A percentile compares a stretch with the other conserved stretches of the same genome.
Evolutionary conservation across 2,329 filamentous ascomycete genomes (phyloP).

Genomic region (Zopfia rhizophila): DNA sequence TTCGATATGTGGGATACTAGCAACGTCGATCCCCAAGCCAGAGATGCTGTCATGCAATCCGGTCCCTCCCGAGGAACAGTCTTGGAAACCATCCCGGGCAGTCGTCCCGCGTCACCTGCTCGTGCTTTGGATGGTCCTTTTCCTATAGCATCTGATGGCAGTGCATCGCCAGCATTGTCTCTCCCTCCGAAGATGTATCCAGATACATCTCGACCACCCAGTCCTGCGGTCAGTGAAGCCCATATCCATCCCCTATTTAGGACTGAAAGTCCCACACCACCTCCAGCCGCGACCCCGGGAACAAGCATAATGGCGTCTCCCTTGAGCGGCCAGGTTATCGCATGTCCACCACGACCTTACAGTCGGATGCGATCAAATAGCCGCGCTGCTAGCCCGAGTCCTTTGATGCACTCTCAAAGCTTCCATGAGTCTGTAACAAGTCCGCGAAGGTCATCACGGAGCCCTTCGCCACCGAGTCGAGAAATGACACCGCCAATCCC

Average conservation of each 20-base stretch:
- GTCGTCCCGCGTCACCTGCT: conserved; percentile 72
- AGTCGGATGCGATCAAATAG: conserved; percentile 51
- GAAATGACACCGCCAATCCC: conserved; percentile 55
- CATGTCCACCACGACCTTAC: conserved; percentile 46
- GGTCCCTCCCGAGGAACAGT: conserved; percentile 58
- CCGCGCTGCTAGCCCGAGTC: conserved; percentile 33
- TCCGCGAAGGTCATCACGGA: conserved; percentile 33
- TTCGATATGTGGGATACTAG: conserved; percentile 83
- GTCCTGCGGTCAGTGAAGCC: conserved; percentile 64
- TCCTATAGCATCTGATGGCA: conserved; percentile 24
- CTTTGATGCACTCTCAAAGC: conserved; percentile 36
- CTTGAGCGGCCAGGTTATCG: conserved; percentile 71
- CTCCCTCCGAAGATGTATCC: conserved; percentile 46
- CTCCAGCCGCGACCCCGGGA: conserved; percentile 72
- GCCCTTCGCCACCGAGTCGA: conserved; percentile 47
- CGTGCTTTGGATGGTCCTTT: conserved; percentile 66
- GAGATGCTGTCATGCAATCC: conserved; percentile 57
- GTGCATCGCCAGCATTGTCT: conserved; percentile 39
- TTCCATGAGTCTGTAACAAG: conserved; percentile 10
- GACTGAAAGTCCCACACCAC: conserved; percentile 74
- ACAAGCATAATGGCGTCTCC: conserved; percentile 78
- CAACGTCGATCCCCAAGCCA: conserved; percentile 70
- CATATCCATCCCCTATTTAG: conserved; percentile 84
- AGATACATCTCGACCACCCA: conserved; percentile 49
- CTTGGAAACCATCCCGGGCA: conserved; percentile 77